Percentiles rank a stretch among this genome's conserved stretches.
Conservation (phyloP, 139 green algal genomes). For the Eudorina sp. region DNA sequence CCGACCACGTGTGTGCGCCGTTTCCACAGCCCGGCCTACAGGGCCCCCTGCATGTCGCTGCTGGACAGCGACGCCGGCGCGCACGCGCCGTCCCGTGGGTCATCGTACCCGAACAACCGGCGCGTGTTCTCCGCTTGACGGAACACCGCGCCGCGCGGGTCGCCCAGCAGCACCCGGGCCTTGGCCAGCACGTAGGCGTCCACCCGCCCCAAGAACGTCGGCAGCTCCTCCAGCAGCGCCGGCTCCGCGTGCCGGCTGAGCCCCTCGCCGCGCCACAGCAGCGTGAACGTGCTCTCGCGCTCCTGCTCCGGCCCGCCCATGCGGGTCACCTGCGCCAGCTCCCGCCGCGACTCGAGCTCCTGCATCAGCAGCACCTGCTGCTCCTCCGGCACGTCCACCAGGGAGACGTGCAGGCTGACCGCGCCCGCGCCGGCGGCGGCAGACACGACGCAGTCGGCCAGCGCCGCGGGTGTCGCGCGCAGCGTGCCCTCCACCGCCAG, state of each 20-base stretch:
- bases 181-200: slow-evolving; percentile 43
- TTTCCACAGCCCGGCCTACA: no score
- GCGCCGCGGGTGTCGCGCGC: neutral
- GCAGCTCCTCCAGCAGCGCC: slow-evolving; percentile 31
- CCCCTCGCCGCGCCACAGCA: slow-evolving; percentile 44
- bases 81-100: slow-evolving; percentile 27
- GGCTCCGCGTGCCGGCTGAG: slow-evolving; percentile 37
- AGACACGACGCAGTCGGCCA: slow-evolving; percentile 15
- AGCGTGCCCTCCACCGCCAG: slow-evolving; percentile 10
- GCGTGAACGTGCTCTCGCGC: slow-evolving; percentile 37
- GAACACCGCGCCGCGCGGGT: neutral
- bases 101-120: neutral
- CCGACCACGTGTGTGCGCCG: no score
- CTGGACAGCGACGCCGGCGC: neutral
- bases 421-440: neutral
- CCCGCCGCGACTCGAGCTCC: slow-evolving; percentile 3
- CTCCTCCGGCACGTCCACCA: neutral
- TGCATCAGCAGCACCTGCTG: slow-evolving; percentile 50
- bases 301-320: slow-evolving; percentile 34
- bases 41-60: no score
- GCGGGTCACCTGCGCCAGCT: slow-evolving; percentile 22
- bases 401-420: slow-evolving; percentile 5
- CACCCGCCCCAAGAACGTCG: neutral
- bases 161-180: slow-evolving; percentile 25
- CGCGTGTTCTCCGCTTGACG: neutral